A percentile compares a stretch with the other conserved stretches of the same genome.
Evolutionary conservation across 805 yeast genomes (phyloP).

Genomic region (Saccharomycopsis synnaedendra): DNA sequence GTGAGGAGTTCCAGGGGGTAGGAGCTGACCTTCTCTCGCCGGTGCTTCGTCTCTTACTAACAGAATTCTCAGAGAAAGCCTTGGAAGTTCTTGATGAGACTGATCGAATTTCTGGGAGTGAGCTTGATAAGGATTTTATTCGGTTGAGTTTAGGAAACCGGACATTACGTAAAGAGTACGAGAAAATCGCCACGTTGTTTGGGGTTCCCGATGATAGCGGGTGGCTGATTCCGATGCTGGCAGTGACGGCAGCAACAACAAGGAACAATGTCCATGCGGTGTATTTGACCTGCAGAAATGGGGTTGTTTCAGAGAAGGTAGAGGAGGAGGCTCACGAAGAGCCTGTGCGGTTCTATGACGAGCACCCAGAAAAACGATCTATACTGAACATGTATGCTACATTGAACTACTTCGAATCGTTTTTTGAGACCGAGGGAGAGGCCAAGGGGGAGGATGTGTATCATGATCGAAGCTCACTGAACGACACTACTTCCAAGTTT

Average conservation of each 20-base stretch:
- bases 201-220: constrained; percentile 90
- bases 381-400: constrained; percentile 16
- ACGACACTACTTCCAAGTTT: constrained; percentile 13
- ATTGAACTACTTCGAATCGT: constrained; percentile 16
- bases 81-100: constrained; percentile 84
- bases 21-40: constrained; percentile 97
- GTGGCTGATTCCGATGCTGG: constrained; percentile 96
- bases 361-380: constrained; percentile 11
- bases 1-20: constrained; percentile 73
- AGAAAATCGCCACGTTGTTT: constrained; percentile 76
- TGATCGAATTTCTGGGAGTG: constrained; percentile 75
- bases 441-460: constrained; percentile 2
- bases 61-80: constrained; percentile 84
- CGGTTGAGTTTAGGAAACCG: constrained; percentile 85
- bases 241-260: constrained; percentile 77
- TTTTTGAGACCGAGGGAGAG: constrained; percentile 14
- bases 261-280: constrained; percentile 93
- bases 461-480: constrained; percentile 8
- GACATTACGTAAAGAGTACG: constrained; percentile 68
- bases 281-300: constrained; percentile 60
- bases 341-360: constrained; percentile 7
- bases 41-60: constrained; percentile 56
- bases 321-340: constrained; percentile 10
- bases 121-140: constrained; percentile 81
- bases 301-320: constrained; percentile 20